These are phyloP conservation scores for Tetraselmis striata DNA, from an alignment of 139 green algal genomes.

Conservation along the genomic window DNA sequence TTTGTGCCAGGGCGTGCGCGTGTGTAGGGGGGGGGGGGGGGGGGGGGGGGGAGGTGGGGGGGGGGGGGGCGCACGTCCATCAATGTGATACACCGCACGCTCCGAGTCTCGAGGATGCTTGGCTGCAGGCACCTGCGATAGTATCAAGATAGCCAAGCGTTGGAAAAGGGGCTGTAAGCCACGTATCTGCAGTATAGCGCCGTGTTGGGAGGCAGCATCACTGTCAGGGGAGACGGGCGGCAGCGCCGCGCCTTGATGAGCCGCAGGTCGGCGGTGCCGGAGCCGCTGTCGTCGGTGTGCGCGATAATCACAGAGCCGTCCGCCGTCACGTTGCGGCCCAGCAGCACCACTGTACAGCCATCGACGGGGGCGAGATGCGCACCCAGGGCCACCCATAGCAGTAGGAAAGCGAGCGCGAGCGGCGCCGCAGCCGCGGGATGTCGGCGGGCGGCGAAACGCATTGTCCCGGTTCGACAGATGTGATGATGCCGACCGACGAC, in stretches of 20 bases:
- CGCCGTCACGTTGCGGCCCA: not conserved
- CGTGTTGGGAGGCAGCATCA: not conserved
- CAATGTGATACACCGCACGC: not conserved
- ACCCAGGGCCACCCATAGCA: too few relatives aligned
- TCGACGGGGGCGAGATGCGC: not conserved
- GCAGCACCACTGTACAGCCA: not conserved
- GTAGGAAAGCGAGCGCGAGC: too few relatives aligned
- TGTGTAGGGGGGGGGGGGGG: too few relatives aligned
- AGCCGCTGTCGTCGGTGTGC: conserved; percentile 7
- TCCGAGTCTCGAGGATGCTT: not conserved
- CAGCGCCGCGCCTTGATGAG: not conserved
- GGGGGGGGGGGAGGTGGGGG: too few relatives aligned
- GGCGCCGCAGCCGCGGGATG: too few relatives aligned
- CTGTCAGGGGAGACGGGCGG: not conserved
- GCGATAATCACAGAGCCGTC: not conserved
- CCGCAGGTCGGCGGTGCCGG: not conserved
- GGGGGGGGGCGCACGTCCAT: too few relatives aligned
- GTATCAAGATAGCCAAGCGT: not conserved
- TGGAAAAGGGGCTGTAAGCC: not conserved
- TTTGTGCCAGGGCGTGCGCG: too few relatives aligned
- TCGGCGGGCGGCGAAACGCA: too few relatives aligned
- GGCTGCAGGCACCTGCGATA: not conserved
- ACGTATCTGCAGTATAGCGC: not conserved
- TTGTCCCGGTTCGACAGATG: too few relatives aligned
- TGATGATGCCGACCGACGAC: too few relatives aligned